Evolutionary conservation across 176 grass and related monocot species (phyloP).

Genomic region (Bothriochloa decipiens): DNA sequence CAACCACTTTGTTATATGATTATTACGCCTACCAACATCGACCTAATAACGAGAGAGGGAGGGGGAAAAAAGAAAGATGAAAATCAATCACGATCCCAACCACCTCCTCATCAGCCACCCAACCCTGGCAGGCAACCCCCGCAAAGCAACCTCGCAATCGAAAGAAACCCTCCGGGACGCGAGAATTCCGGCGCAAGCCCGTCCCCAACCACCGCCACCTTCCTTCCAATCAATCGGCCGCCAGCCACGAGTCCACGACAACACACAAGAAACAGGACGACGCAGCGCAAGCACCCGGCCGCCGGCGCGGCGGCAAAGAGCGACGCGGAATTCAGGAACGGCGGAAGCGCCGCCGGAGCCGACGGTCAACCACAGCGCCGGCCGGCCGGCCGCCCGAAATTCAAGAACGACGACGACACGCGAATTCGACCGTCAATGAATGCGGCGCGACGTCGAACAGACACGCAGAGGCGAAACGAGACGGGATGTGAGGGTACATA

Average conservation of each 20-base stretch:
- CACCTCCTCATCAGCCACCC: conserved; percentile 15
- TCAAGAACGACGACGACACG: background rate
- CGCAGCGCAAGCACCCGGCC: background rate
- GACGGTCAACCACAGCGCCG: background rate
- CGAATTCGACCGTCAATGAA: conserved; percentile 36
- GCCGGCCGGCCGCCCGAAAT: background rate
- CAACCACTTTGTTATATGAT: background rate
- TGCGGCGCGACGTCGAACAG: conserved; percentile 33
- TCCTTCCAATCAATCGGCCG: conserved; percentile 61
- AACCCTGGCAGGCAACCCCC: conserved; percentile 7
- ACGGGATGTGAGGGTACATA: conserved; percentile 20
- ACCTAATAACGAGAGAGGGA: background rate
- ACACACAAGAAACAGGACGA: background rate
- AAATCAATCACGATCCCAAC: conserved; percentile 35
- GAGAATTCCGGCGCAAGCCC: conserved; percentile 26
- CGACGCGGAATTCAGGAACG: conserved; percentile 17
- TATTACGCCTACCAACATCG: conserved; percentile 15
- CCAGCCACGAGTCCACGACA: background rate
- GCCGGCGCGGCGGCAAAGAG: background rate
- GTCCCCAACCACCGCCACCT: conserved; percentile 60
- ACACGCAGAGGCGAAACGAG: background rate
- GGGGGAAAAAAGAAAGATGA: background rate
- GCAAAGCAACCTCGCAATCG: conserved; percentile 30
- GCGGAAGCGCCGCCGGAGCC: background rate
- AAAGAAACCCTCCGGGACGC: conserved; percentile 14